These are phyloP conservation scores for Phytophthora multivora DNA, from an alignment of 352 stramenopile species.

Conservation along the genomic window DNA sequence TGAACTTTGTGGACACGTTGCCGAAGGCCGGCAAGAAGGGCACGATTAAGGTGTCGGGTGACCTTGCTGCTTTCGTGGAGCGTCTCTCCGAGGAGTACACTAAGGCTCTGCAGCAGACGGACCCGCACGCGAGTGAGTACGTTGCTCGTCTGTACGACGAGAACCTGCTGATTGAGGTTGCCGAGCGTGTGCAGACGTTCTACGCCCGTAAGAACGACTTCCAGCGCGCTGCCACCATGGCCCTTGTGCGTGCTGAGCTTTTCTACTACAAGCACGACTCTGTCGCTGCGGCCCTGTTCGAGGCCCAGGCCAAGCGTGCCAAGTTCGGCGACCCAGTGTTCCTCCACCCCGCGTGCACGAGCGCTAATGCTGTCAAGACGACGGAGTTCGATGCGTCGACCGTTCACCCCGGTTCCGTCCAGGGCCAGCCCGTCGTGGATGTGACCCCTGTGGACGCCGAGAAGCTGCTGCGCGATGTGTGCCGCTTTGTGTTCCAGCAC, in stretches of 20 bases:
- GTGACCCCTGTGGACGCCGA: conserved; percentile 65
- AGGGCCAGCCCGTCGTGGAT: conserved; percentile 74
- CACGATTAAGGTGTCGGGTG: conserved; percentile 89
- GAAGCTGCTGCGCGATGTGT: conserved; percentile 90
- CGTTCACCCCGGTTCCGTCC: conserved; percentile 76
- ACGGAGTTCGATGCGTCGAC: conserved; percentile 61
- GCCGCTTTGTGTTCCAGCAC: conserved; percentile 94
- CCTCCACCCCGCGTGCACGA: conserved; percentile 89
- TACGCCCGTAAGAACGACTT: conserved; percentile 84
- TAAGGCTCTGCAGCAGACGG: conserved; percentile 97
- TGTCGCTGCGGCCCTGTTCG: conserved; percentile 82
- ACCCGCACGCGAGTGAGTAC: conserved; percentile 96
- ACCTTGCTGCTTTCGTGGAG: conserved; percentile 89
- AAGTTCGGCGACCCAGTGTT: conserved; percentile 85
- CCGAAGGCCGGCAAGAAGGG: conserved; percentile 74
- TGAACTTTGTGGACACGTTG: conserved; percentile 79
- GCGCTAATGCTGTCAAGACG: conserved; percentile 43
- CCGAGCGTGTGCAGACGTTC: conserved; percentile 90
- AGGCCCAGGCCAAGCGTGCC: conserved; percentile 82
- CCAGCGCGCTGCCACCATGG: conserved; percentile 85
- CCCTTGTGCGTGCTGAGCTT: conserved; percentile 94
- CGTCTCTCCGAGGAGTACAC: conserved; percentile 98
- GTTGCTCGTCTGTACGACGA: conserved; percentile 94
- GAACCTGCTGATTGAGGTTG: conserved; percentile 87
- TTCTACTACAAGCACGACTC: conserved; percentile 98